Conservation (phyloP, 192 early-diverging fungal genomes). For the Dissophora ornata region DNA sequence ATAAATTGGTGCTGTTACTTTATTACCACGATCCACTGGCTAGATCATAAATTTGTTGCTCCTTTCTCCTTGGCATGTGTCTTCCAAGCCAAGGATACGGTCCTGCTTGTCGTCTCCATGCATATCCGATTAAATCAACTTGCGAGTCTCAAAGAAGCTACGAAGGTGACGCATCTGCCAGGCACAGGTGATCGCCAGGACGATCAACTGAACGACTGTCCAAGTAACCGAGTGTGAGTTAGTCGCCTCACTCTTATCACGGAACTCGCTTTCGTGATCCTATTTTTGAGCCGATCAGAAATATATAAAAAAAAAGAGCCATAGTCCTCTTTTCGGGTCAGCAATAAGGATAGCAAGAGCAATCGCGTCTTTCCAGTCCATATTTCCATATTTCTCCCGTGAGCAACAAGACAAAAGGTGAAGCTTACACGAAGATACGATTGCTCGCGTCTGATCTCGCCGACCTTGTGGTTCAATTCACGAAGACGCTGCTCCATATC, state of each 20-base stretch:
- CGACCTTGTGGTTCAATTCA: slow-evolving; percentile 85
- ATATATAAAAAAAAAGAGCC: background rate
- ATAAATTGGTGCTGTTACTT: no score
- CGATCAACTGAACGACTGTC: slow-evolving; percentile 86
- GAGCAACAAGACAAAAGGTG: background rate
- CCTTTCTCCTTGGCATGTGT: no score
- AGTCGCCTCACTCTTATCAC: slow-evolving; percentile 84
- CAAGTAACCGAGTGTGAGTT: slow-evolving; percentile 89
- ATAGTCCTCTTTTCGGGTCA: no score
- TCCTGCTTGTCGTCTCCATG: no score
- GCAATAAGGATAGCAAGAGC: no score
- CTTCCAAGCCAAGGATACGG: no score
- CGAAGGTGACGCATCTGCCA: slow-evolving; percentile 93
- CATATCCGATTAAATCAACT: slow-evolving; percentile 81
- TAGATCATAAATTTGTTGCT: no score
- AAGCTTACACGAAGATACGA: slow-evolving; percentile 88
- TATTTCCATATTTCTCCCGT: no score
- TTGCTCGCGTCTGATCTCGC: slow-evolving; percentile 89
- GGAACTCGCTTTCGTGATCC: slow-evolving; percentile 93
- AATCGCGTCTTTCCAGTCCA: no score
- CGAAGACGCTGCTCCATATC: slow-evolving; percentile 78
- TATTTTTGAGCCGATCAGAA: slow-evolving; percentile 37
- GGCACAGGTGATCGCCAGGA: slow-evolving; percentile 79
- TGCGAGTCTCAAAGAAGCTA: slow-evolving; percentile 91
- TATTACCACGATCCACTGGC: no score